Evolutionary conservation across 148 eudicot species (phyloP).

Genomic region (Rhododendron henanense): DNA sequence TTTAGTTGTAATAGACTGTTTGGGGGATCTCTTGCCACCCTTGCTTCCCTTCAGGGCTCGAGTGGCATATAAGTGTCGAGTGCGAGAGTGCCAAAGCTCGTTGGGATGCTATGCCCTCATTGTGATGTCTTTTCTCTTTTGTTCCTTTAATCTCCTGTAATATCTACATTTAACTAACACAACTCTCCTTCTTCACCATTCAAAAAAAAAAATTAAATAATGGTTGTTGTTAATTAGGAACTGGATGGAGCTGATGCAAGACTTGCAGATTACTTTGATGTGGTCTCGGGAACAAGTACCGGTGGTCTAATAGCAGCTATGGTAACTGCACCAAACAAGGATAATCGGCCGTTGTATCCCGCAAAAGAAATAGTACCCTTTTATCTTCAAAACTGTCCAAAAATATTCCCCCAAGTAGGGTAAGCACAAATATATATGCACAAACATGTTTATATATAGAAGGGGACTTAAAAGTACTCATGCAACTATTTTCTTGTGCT

Average conservation of each 20-base stretch:
- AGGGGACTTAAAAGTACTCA: background rate
- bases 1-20: no score
- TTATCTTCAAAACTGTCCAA: constrained; percentile 42
- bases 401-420: constrained; percentile 49
- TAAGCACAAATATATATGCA: constrained; percentile 7
- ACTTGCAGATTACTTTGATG: constrained; percentile 60
- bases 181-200: background rate
- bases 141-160: background rate
- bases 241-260: constrained; percentile 49
- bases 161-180: background rate
- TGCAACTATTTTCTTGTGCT: background rate
- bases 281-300: constrained; percentile 57
- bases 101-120: no score
- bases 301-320: constrained; percentile 55
- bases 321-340: constrained; percentile 41
- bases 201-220: no score
- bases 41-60: no score
- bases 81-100: no score
- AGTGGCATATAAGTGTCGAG: no score
- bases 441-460: no score
- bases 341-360: constrained; percentile 36
- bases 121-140: no score
- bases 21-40: no score
- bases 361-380: constrained; percentile 53
- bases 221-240: constrained; percentile 15